These are phyloP conservation scores for Heterobasidion occidentale DNA, from an alignment of 1,284 basidiomycete species.

Conservation along the genomic window DNA sequence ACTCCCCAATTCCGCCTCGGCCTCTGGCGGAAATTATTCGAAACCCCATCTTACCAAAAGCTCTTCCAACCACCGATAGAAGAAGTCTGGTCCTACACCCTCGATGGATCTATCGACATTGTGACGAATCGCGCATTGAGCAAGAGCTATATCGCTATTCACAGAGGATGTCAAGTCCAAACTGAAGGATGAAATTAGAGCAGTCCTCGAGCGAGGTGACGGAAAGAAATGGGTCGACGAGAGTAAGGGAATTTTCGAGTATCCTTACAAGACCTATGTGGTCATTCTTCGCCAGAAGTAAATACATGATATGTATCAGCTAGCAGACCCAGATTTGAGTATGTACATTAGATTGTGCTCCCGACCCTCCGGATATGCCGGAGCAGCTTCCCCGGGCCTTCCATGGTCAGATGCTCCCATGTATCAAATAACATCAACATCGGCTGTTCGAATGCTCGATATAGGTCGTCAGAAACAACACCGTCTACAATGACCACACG, in stretches of 20 bases:
- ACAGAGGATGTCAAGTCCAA: slow-evolving; percentile 46
- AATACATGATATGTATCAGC: not conserved
- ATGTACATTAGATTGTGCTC: too few relatives aligned
- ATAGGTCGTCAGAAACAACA: too few relatives aligned
- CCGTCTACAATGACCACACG: too few relatives aligned
- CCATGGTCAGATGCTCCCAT: too few relatives aligned
- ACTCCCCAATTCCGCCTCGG: slow-evolving; percentile 69
- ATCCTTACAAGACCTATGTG: slow-evolving; percentile 45
- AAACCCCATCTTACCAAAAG: slow-evolving; percentile 42
- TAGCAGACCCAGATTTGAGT: not conserved
- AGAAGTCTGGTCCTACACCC: slow-evolving; percentile 38
- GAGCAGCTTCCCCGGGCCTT: too few relatives aligned
- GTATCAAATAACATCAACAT: too few relatives aligned
- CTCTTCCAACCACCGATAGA: slow-evolving; percentile 50
- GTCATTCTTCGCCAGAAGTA: slow-evolving; percentile 34
- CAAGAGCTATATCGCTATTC: slow-evolving; percentile 67
- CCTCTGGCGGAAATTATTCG: slow-evolving; percentile 61
- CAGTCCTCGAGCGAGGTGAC: slow-evolving; percentile 39
- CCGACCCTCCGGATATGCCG: too few relatives aligned
- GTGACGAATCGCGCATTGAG: slow-evolving; percentile 55
- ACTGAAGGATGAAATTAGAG: slow-evolving; percentile 38
- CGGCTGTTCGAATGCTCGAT: too few relatives aligned
- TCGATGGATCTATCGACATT: slow-evolving; percentile 40
- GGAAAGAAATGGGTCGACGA: slow-evolving; percentile 40
- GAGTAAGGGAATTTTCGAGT: slow-evolving; percentile 39